These are phyloP conservation scores for Claviceps monticola DNA, from an alignment of 2,329 filamentous ascomycete species.

Conservation along the genomic window DNA sequence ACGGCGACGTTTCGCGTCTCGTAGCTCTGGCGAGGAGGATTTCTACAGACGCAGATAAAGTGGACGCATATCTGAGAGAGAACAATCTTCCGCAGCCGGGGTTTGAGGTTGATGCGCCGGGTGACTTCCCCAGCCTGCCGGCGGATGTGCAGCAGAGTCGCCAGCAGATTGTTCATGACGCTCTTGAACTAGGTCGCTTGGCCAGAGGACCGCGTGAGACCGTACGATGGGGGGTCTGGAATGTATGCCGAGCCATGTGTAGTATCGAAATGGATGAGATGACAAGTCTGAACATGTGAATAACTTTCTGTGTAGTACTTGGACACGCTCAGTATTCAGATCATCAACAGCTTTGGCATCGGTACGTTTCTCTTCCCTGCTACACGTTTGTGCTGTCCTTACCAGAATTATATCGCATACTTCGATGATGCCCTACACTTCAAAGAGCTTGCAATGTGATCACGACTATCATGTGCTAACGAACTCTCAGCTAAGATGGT, in stretches of 20 bases:
- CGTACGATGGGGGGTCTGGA: constrained; percentile 39
- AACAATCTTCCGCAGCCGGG: constrained; percentile 27
- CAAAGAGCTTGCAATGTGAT: too few relatives aligned
- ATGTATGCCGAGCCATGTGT: constrained; percentile 22
- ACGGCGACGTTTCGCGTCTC: constrained; percentile 22
- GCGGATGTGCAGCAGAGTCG: constrained; percentile 31
- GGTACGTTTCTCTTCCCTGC: constrained; percentile 17
- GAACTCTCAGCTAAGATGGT: constrained; percentile 30
- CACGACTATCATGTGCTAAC: too few relatives aligned
- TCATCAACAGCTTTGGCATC: constrained; percentile 36
- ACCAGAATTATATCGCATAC: too few relatives aligned
- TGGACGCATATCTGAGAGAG: constrained; percentile 32
- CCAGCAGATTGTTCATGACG: constrained; percentile 33
- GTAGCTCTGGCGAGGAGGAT: constrained; percentile 33
- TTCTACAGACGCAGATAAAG: constrained; percentile 31
- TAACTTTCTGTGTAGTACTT: constrained; percentile 24
- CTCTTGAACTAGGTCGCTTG: constrained; percentile 32
- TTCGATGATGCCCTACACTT: too few relatives aligned
- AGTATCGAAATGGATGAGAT: too few relatives aligned
- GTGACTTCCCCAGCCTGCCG: constrained; percentile 33
- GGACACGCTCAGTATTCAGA: constrained; percentile 34
- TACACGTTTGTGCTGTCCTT: too few relatives aligned
- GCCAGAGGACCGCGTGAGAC: constrained; percentile 35
- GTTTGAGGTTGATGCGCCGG: constrained; percentile 30
- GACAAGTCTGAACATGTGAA: not conserved